Percentiles rank a stretch among this genome's conserved stretches.
Conservation (phyloP, 1,284 basidiomycete genomes). For the Ustilago tritici region DNA sequence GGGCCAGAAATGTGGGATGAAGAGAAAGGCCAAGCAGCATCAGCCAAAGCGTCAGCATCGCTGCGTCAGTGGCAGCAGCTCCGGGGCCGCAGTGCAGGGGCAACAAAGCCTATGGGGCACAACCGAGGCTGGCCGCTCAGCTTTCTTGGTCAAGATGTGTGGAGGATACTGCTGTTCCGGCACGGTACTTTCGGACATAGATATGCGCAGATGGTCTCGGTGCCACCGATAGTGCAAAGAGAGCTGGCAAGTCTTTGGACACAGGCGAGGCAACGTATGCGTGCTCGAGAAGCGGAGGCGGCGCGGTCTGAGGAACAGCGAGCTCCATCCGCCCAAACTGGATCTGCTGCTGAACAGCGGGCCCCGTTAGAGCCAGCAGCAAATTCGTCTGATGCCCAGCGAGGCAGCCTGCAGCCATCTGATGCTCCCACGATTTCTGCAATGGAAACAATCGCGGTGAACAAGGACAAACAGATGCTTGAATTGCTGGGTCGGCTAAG, state of each 20-base stretch:
- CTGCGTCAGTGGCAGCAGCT: slow-evolving; percentile 19
- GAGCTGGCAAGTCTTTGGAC: slow-evolving; percentile 35
- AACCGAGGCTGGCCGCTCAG: slow-evolving; percentile 46
- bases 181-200: slow-evolving; percentile 39
- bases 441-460: background rate
- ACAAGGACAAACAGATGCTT: slow-evolving; percentile 26
- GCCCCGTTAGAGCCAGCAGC: background rate
- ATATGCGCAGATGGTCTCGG: slow-evolving; percentile 37
- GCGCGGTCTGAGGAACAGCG: background rate
- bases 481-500: slow-evolving; percentile 29
- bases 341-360: background rate
- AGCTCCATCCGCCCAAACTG: background rate
- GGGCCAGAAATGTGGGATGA: slow-evolving; percentile 49
- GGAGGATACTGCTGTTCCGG: slow-evolving; percentile 40
- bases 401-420: background rate
- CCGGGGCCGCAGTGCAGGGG: background rate
- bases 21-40: slow-evolving; percentile 1
- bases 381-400: background rate
- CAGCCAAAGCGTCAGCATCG: background rate
- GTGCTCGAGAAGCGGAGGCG: slow-evolving; percentile 1
- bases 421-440: background rate
- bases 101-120: slow-evolving; percentile 10
- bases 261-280: slow-evolving; percentile 28
- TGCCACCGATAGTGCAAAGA: slow-evolving; percentile 34
- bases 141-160: slow-evolving; percentile 45